phyloP scores from a whole-genome alignment of 768 basidiomycete species.

The Hygrophoropsis aurantiaca region DNA sequence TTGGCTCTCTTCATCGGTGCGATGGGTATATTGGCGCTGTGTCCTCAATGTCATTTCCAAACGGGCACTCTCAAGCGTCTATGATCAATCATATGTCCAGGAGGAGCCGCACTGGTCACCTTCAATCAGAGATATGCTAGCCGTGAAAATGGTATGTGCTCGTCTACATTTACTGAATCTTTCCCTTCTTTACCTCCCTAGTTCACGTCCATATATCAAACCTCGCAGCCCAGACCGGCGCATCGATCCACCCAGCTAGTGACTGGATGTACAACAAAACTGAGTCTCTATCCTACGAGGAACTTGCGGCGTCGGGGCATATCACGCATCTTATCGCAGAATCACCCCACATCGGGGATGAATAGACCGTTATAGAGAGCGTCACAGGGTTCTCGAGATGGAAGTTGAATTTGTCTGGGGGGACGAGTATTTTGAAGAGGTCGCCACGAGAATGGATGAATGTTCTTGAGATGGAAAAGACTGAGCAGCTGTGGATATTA shows the following conservation, averaged over 20 bases:
- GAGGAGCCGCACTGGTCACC: slow-evolving; percentile 65
- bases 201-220: slow-evolving; percentile 81
- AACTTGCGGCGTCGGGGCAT: slow-evolving; percentile 37
- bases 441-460: slow-evolving; percentile 19
- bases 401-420: slow-evolving; percentile 24
- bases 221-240: slow-evolving; percentile 86
- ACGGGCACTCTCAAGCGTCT: slow-evolving; percentile 43
- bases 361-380: slow-evolving; percentile 45
- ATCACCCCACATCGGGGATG: slow-evolving; percentile 19
- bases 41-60: slow-evolving; percentile 52
- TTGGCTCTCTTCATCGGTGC: slow-evolving; percentile 46
- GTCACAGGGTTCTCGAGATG: slow-evolving; percentile 49
- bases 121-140: slow-evolving; percentile 56
- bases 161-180: neutral
- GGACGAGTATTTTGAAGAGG: slow-evolving; percentile 20
- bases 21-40: slow-evolving; percentile 43
- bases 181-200: slow-evolving; percentile 17
- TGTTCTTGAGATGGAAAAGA: slow-evolving; percentile 37
- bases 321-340: slow-evolving; percentile 71
- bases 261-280: slow-evolving; percentile 83
- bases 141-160: slow-evolving; percentile 15
- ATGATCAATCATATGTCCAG: slow-evolving; percentile 77
- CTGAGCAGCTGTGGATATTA: slow-evolving; percentile 50
- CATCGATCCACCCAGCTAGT: slow-evolving; percentile 40
- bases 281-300: slow-evolving; percentile 51